Base-by-base conservation (phyloP, 2,329 filamentous ascomycete genomes). In the Talaromyces amestolkiae region DNA sequence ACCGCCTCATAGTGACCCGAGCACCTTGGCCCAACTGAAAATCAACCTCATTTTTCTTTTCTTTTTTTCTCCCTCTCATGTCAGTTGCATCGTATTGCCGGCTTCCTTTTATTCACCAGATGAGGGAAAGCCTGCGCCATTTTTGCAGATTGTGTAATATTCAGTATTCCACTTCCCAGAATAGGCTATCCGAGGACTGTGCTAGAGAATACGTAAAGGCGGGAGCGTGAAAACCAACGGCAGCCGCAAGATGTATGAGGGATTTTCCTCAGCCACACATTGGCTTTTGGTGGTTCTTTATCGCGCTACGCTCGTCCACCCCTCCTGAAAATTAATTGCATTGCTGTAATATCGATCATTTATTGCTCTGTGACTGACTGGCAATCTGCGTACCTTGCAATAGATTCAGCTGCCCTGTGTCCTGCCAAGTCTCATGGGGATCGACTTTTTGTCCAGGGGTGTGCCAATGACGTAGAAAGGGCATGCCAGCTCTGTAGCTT, bases 181-280 rank as follows among this genome's bases (percentile, higher is more conserved):
- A 56, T 22, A 37, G 56, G 58, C 8, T 17, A 49, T 22, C 58
- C 54, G 58, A 35, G 15, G 47, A 35, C n/a, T 56, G n/a, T 37
- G 19, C 11, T 24, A 56, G 53, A 37, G 15, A 31, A 15, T 33
- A 61, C 58, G 43, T 11, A 9, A 3, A 33, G 33, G 53, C 53
- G 53, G 53, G 53, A 56, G 31, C 51, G 27, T 10, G 7, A 8
- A 19, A 54, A 31, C 27, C 27, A 33, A 35, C 17, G 17, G 54
- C 33, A 27, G 6, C 3, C 27, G 27, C 27, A 31, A 31, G 24
- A 43, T 67, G 63, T 67, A 67, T 67, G 66, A 67, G 66, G 66
- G 66, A 67, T 65, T 67, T 67, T 67, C 63, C 66, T 64, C 66
- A 64, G 63, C 66, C 66, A 67, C 58, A 67, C 65, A 19, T 35